These are phyloP conservation scores for Boletus rufocinnamomeus DNA, from an alignment of 768 basidiomycete species.

Conservation along the genomic window DNA sequence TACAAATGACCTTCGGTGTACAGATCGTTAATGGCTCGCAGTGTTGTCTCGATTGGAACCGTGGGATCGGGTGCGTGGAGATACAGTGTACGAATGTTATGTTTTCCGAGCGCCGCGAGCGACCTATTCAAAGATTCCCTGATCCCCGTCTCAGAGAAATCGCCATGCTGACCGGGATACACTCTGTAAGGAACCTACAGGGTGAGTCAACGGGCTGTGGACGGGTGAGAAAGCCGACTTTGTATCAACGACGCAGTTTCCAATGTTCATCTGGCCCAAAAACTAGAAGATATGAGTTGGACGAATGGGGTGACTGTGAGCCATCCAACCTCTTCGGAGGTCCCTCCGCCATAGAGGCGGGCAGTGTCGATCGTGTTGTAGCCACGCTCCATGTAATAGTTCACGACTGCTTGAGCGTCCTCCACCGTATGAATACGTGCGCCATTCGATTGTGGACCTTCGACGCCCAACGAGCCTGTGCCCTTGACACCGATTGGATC, in stretches of 20 bases:
- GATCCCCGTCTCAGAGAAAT: conserved; percentile 13
- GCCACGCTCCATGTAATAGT: conserved; percentile 17
- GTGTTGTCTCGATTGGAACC: conserved; percentile 46
- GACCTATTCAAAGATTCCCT: conserved; percentile 17
- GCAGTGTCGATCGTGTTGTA: conserved; percentile 26
- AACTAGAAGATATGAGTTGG: conserved; percentile 12
- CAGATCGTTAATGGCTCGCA: conserved; percentile 47
- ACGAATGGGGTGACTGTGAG: not conserved
- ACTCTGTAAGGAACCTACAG: not conserved
- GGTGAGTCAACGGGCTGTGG: not conserved
- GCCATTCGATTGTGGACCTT: conserved; percentile 22
- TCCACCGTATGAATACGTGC: conserved; percentile 22
- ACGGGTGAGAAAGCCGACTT: conserved; percentile 13
- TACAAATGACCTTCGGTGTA: conserved; percentile 56
- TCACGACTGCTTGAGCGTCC: conserved; percentile 17
- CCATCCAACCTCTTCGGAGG: conserved; percentile 25
- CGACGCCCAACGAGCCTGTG: conserved; percentile 22
- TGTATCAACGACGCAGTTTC: conserved; percentile 16
- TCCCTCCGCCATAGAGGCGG: conserved; percentile 24
- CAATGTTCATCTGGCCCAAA: conserved; percentile 16
- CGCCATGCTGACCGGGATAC: conserved; percentile 5
- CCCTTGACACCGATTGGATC: conserved; percentile 13
- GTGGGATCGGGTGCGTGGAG: conserved; percentile 49
- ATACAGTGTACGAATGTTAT: conserved; percentile 33
- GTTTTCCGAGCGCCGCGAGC: conserved; percentile 10